Percentiles rank a stretch among this genome's conserved stretches.
These are phyloP conservation scores for Petasospora fabianii DNA, from an alignment of 1,139 yeast species.

Conservation along the genomic window DNA sequence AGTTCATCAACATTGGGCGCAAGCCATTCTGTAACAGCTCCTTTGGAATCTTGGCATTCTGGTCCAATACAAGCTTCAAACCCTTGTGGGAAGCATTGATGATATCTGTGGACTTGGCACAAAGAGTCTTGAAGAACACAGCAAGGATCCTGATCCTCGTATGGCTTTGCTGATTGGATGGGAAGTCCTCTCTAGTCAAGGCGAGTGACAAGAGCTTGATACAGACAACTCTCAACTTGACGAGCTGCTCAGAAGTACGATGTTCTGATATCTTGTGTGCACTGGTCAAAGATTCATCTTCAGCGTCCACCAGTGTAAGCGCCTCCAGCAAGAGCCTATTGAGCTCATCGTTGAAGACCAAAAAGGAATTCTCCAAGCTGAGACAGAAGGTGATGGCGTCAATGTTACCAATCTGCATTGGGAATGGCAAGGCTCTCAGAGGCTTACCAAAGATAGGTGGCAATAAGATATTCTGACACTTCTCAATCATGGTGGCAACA, in stretches of 20 bases:
- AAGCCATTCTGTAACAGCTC: conserved; percentile 90
- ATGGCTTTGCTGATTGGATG: conserved; percentile 68
- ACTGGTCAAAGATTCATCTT: conserved; percentile 89
- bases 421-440: conserved; percentile 90
- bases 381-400: conserved; percentile 94
- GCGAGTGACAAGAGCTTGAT: conserved; percentile 81
- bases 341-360: conserved; percentile 85
- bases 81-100: conserved; percentile 94
- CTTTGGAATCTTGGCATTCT: conserved; percentile 85
- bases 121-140: conserved; percentile 89
- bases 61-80: conserved; percentile 75
- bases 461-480: conserved; percentile 75
- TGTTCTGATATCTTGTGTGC: conserved; percentile 83
- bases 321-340: conserved; percentile 85
- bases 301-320: conserved; percentile 92
- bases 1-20: conserved; percentile 91
- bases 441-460: conserved; percentile 98
- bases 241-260: conserved; percentile 81
- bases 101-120: conserved; percentile 80
- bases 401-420: conserved; percentile 97
- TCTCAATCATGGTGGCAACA: conserved; percentile 70
- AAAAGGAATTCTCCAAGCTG: conserved; percentile 72
- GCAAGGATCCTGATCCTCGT: conserved; percentile 84
- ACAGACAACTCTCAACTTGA: conserved; percentile 85
- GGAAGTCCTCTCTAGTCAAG: conserved; percentile 73